Percentiles rank a stretch among this genome's conserved stretches.
phyloP scores from a whole-genome alignment of 192 early-diverging fungal species.

The Coemansia erecta region DNA sequence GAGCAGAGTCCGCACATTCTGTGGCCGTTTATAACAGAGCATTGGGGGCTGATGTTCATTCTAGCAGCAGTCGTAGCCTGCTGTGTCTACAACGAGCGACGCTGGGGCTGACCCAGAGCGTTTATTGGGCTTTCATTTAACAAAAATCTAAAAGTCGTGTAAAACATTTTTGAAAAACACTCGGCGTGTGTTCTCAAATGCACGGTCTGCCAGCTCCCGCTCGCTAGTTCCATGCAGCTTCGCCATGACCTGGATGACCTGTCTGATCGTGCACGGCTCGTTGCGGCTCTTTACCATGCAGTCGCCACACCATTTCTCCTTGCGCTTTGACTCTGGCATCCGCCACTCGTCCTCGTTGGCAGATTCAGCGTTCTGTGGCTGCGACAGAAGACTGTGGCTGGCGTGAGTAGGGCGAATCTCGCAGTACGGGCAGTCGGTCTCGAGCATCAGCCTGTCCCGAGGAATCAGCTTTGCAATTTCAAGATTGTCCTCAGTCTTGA shows the following conservation, averaged over 20 bases:
- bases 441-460: conserved; percentile 79
- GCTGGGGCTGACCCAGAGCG: conserved; percentile 27
- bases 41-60: conserved; percentile 53
- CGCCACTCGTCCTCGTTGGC: conserved; percentile 19
- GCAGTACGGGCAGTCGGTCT: conserved; percentile 94
- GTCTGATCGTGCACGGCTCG: conserved; percentile 78
- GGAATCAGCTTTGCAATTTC: conserved; percentile 71
- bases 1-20: conserved; percentile 43
- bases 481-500: conserved; percentile 86
- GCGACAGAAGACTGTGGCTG: conserved; percentile 59
- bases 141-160: conserved; percentile 12
- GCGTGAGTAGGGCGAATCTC: conserved; percentile 87
- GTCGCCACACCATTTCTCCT: conserved; percentile 60
- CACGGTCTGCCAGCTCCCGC: conserved; percentile 55
- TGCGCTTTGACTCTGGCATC: conserved; percentile 60
- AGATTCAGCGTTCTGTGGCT: conserved; percentile 8
- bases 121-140: neutral
- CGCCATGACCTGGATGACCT: conserved; percentile 70
- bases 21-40: conserved; percentile 52
- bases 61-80: conserved; percentile 42
- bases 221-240: conserved; percentile 56
- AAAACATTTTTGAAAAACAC: conserved; percentile 62
- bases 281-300: conserved; percentile 78
- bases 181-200: conserved; percentile 64
- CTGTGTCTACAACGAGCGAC: conserved; percentile 52